Percentiles rank a stretch among this genome's conserved stretches.
Evolutionary conservation across 1,139 yeast species (phyloP).

Genomic region (Candida frijolesensis): DNA sequence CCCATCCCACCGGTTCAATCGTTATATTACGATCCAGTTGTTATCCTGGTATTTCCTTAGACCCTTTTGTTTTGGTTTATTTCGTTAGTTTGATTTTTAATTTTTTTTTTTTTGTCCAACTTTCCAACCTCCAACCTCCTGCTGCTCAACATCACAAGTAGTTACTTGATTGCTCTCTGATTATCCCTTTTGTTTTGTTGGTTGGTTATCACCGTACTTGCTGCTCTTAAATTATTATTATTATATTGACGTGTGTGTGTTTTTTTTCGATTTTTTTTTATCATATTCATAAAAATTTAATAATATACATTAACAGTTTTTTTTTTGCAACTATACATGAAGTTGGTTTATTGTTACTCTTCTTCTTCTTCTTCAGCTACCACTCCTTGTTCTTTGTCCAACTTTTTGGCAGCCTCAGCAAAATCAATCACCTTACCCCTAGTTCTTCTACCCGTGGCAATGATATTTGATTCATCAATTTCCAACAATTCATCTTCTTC

Average conservation of each 20-base stretch:
- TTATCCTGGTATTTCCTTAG: slow-evolving; percentile 4
- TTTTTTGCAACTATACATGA: neutral
- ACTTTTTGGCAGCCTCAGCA: slow-evolving; percentile 76
- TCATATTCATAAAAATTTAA: slow-evolving; percentile 3
- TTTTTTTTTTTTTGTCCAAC: neutral
- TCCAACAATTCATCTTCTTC: slow-evolving; percentile 84
- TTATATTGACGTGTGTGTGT: neutral
- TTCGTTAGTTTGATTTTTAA: slow-evolving; percentile 1
- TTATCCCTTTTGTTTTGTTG: neutral
- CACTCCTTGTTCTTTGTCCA: slow-evolving; percentile 52
- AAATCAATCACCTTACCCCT: slow-evolving; percentile 89
- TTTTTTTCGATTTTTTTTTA: neutral
- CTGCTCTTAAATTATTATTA: neutral
- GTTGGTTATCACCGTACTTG: no score
- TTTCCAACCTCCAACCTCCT: neutral
- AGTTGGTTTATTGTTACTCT: slow-evolving; percentile 23
- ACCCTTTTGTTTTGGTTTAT: slow-evolving; percentile 2
- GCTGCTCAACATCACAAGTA: neutral
- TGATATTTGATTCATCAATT: slow-evolving; percentile 83
- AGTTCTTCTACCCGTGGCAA: slow-evolving; percentile 84
- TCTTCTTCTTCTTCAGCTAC: slow-evolving; percentile 52
- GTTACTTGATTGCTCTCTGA: neutral
- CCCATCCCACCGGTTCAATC: slow-evolving; percentile 2
- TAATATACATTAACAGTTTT: slow-evolving; percentile 1
- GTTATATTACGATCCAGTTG: slow-evolving; percentile 7